Percentiles rank a stretch among this genome's conserved stretches.
Evolutionary conservation across 371 early-diverging fungal species (phyloP).

Genomic region (Lichtheimia ornata): DNA sequence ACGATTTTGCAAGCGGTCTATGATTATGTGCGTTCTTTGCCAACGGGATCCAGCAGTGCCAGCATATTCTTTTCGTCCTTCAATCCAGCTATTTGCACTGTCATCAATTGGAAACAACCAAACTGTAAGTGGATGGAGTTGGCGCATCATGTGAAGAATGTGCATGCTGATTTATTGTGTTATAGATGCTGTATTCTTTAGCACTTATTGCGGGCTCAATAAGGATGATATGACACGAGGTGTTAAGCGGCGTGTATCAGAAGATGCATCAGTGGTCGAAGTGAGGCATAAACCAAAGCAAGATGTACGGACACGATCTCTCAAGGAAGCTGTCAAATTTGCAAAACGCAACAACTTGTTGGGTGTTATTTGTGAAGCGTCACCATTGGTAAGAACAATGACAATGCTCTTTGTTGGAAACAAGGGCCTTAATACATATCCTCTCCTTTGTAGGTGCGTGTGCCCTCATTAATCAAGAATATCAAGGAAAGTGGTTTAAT

Average conservation of each 20-base stretch:
- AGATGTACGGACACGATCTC: constrained; percentile 54
- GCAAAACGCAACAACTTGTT: constrained; percentile 77
- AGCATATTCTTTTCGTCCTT: constrained; percentile 81
- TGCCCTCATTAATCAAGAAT: constrained; percentile 83
- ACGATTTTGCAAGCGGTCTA: constrained; percentile 82
- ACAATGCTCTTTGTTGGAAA: neutral
- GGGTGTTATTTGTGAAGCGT: constrained; percentile 87
- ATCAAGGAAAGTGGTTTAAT: constrained; percentile 91
- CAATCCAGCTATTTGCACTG: constrained; percentile 88
- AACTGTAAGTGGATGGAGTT: constrained; percentile 66
- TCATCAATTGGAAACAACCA: constrained; percentile 97
- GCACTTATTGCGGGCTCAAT: constrained; percentile 75
- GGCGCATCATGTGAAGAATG: neutral
- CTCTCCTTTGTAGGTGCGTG: constrained; percentile 65
- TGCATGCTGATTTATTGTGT: neutral
- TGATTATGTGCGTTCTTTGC: constrained; percentile 51
- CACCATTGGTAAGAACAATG: constrained; percentile 66
- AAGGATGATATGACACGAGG: constrained; percentile 40
- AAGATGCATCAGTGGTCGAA: constrained; percentile 10
- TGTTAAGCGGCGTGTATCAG: constrained; percentile 29
- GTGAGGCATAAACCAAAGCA: constrained; percentile 19
- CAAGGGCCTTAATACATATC: neutral
- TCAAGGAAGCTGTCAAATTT: constrained; percentile 76
- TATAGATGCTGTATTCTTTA: constrained; percentile 87
- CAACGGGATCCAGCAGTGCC: constrained; percentile 31